These are phyloP conservation scores for Floccularia luteovirens DNA, from an alignment of 768 basidiomycete genomes.

Conservation along the genomic window DNA sequence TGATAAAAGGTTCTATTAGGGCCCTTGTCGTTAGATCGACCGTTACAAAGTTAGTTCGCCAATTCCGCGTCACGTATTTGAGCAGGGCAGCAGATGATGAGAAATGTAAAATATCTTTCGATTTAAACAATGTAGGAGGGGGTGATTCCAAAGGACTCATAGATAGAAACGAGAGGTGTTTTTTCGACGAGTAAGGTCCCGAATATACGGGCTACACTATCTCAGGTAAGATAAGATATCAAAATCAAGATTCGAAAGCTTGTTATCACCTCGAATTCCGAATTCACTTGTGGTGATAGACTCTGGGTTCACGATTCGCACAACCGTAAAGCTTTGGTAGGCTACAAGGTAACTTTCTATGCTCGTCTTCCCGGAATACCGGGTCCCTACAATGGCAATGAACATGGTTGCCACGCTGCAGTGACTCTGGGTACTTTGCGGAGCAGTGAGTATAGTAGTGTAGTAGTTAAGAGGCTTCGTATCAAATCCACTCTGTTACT, in stretches of 20 bases:
- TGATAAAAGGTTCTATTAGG: conserved; percentile 63
- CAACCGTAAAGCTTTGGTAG: conserved; percentile 47
- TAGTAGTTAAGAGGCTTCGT: too few species aligned
- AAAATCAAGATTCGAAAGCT: not conserved
- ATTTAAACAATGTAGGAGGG: conserved; percentile 12
- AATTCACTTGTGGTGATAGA: conserved; percentile 3
- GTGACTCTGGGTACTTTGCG: not conserved
- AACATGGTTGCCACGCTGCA: conserved; percentile 36
- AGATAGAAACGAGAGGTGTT: conserved; percentile 32
- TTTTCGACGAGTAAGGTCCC: conserved; percentile 4
- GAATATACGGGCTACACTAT: not conserved
- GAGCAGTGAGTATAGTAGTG: too few species aligned
- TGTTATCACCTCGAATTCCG: conserved; percentile 3
- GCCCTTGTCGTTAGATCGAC: conserved; percentile 50
- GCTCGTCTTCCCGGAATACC: conserved; percentile 51
- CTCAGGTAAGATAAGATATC: not conserved
- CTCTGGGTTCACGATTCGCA: conserved; percentile 27
- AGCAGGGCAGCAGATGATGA: conserved; percentile 47
- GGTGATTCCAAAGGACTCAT: conserved; percentile 25
- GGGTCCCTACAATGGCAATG: conserved; percentile 60
- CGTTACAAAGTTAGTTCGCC: conserved; percentile 79
- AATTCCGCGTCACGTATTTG: conserved; percentile 70
- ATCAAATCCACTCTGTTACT: too few species aligned
- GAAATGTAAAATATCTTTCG: conserved; percentile 27
- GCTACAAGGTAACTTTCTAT: conserved; percentile 53